Evolutionary conservation across 495 filamentous ascomycete genomes (phyloP).

Genomic region (Aspergillus biplanus): DNA sequence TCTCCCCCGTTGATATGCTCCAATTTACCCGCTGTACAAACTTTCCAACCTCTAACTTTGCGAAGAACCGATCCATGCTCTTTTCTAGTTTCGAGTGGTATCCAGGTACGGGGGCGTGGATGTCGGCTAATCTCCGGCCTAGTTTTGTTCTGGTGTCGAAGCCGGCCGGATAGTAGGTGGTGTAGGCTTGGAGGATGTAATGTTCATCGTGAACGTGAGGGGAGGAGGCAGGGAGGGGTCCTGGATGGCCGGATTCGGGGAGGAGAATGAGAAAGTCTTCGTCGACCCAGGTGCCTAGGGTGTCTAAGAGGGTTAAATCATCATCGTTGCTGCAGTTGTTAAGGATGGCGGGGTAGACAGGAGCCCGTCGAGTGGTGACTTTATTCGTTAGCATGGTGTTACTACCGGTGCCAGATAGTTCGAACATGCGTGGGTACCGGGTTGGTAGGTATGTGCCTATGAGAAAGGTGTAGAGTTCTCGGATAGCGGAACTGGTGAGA

Average conservation of each 20-base stretch:
- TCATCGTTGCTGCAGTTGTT: not conserved
- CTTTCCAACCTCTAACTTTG: slow-evolving; percentile 41
- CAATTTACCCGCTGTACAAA: slow-evolving; percentile 57
- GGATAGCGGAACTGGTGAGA: slow-evolving; percentile 47
- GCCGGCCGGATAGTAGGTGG: slow-evolving; percentile 73
- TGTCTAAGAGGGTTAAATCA: slow-evolving; percentile 38
- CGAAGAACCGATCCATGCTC: slow-evolving; percentile 81
- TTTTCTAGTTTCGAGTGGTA: slow-evolving; percentile 71
- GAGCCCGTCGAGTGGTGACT: slow-evolving; percentile 10
- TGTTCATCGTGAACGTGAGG: slow-evolving; percentile 17
- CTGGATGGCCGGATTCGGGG: slow-evolving; percentile 38
- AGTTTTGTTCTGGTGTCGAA: slow-evolving; percentile 70
- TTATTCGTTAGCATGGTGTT: slow-evolving; percentile 7
- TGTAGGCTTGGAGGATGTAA: slow-evolving; percentile 69
- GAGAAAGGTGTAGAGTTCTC: slow-evolving; percentile 68
- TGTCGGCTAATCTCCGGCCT: slow-evolving; percentile 60
- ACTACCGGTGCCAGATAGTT: slow-evolving; percentile 14
- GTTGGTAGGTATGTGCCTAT: slow-evolving; percentile 62
- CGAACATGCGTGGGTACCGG: slow-evolving; percentile 67
- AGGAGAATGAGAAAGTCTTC: slow-evolving; percentile 78
- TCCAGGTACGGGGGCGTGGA: slow-evolving; percentile 71
- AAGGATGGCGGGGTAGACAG: not conserved
- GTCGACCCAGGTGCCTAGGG: slow-evolving; percentile 64
- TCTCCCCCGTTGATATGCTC: slow-evolving; percentile 59
- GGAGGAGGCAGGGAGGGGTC: not conserved